Evolutionary conservation across 2,329 filamentous ascomycete species (phyloP).

Genomic region (Exserohilum turcica): DNA sequence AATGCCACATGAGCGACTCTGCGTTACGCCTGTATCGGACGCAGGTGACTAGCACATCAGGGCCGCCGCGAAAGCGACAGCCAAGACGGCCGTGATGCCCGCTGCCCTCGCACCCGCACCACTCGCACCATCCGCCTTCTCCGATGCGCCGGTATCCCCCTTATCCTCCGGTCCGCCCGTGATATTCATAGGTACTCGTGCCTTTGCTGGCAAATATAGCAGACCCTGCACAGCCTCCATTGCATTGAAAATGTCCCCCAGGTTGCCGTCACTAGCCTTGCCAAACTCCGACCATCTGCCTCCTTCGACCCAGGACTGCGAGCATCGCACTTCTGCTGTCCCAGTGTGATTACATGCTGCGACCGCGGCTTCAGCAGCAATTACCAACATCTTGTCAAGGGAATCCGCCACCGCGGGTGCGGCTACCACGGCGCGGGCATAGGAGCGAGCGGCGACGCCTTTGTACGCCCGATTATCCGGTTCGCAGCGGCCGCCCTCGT

Average conservation of each 20-base stretch:
- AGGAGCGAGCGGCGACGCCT: slow-evolving; percentile 29
- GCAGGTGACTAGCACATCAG: slow-evolving; percentile 3
- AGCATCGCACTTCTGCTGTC: neutral
- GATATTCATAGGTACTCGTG: neutral
- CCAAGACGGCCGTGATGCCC: slow-evolving; percentile 13
- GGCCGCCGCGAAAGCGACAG: slow-evolving; percentile 16
- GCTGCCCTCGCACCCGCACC: slow-evolving; percentile 12
- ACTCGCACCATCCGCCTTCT: slow-evolving; percentile 14
- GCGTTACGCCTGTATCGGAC: neutral
- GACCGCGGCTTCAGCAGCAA: slow-evolving; percentile 31
- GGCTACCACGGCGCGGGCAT: slow-evolving; percentile 27
- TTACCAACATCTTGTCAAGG: slow-evolving; percentile 20
- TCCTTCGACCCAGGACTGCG: neutral
- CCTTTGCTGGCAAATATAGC: slow-evolving; percentile 23
- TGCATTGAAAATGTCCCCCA: slow-evolving; percentile 28
- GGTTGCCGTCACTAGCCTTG: slow-evolving; percentile 17
- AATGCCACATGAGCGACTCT: neutral
- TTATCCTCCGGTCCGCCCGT: slow-evolving; percentile 4
- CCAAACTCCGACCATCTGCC: neutral
- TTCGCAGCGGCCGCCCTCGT: slow-evolving; percentile 61
- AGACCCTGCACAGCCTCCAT: slow-evolving; percentile 32
- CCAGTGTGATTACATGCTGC: slow-evolving; percentile 15
- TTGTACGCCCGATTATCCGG: slow-evolving; percentile 72
- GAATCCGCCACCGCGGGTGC: slow-evolving; percentile 25
- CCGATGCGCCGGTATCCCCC: slow-evolving; percentile 1